A percentile compares a stretch with the other conserved stretches of the same genome.
Conservation (phyloP, 306 rosid genomes). For the Cicer judaicum region DNA sequence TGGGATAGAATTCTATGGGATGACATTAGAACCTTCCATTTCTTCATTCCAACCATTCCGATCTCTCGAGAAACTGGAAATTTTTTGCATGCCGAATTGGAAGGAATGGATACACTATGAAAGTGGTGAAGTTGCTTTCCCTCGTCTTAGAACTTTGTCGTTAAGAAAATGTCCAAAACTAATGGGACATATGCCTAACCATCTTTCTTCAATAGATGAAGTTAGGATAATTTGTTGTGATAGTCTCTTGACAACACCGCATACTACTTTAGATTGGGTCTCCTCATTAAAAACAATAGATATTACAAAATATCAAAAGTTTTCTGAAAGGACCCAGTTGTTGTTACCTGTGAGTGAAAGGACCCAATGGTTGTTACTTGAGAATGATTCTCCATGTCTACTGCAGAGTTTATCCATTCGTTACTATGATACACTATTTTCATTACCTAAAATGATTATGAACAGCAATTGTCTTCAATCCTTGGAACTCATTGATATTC, state of each 20-base stretch:
- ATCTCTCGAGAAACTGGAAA: neutral
- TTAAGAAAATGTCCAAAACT: neutral
- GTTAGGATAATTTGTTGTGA: neutral
- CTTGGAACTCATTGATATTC: neutral
- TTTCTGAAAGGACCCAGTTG: too few relatives aligned
- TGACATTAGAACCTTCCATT: neutral
- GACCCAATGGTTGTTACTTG: neutral
- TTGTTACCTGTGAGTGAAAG: neutral
- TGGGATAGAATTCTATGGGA: neutral
- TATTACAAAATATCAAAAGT: too few relatives aligned
- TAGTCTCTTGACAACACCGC: neutral
- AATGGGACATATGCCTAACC: neutral
- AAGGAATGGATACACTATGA: slow-evolving; percentile 15
- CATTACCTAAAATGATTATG: neutral
- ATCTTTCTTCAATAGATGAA: neutral
- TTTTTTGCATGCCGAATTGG: neutral
- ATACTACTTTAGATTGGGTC: neutral
- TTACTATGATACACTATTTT: neutral
- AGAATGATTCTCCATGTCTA: neutral
- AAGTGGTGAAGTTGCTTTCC: neutral
- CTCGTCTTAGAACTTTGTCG: neutral
- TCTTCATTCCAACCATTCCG: slow-evolving; percentile 22
- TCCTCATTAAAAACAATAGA: neutral
- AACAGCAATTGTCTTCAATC: neutral
- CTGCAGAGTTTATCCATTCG: neutral